Base-by-base conservation (phyloP, 345 rosid species). In the Eucalyptus albens region DNA sequence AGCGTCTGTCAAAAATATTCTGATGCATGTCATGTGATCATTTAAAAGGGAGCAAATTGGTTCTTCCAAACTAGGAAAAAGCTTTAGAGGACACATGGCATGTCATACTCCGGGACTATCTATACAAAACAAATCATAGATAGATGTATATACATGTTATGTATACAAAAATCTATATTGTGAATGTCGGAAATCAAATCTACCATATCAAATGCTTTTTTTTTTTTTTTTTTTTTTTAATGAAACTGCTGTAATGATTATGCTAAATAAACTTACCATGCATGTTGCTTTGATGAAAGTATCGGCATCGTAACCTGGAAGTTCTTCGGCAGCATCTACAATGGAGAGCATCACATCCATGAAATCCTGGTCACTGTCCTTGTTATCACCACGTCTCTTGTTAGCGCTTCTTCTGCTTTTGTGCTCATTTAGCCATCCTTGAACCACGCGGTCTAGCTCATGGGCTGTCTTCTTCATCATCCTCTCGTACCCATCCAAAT, bases 221-320 rank as follows among this genome's bases (percentile, higher is more conserved):
- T n/a, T n/a, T n/a, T 49, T 50, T 14, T 69, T n/a, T n/a, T n/a
- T n/a, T n/a, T 8, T 49, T 49, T 13, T 0, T 33, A 33, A 33
- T 69, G 44, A 17, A 69, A 69, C 13, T 33, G 26, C 13, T 14
- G 44, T 33, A 69, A 33, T 69, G 81, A 69, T 33, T 33, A 72
- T 72, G n/a, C 31, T 24, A 33, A 88, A 42, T n/a, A 69, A 69
- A 31, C 82, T 37, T 72, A 72, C 93, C 92, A 90, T 65, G 72
- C 91, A 88, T 3, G 91, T 90, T 82, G 92, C 91, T 88, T 93
- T 93, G 82, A 65, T 82, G 88, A 93, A 80, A 15, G 92, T 90
- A 86, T 90, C 91, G 15, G 88, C 90, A 86, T 92, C 91, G 47
- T 67, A 81, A 37, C 21, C 13, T 2, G 83, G 60, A 87, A 90